phyloP scores from a whole-genome alignment of 495 filamentous ascomycete species.

The Aspergillus cristatus region DNA sequence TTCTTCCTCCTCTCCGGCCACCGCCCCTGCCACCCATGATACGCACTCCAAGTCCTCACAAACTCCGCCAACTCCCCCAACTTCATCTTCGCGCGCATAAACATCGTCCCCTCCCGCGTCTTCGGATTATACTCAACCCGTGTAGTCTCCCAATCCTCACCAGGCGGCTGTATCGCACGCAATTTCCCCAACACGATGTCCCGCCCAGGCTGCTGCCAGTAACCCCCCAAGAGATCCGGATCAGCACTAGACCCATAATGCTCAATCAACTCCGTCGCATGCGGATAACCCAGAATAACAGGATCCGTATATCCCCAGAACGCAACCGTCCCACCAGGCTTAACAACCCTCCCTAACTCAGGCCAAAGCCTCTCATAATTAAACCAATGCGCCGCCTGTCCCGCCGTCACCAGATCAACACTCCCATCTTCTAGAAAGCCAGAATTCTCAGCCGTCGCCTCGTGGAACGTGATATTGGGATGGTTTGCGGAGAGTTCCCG shows the following conservation, averaged over 20 bases:
- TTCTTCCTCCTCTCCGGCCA: background rate
- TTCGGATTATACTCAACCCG: conserved; percentile 50
- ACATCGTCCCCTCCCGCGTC: conserved; percentile 35
- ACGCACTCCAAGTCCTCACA: conserved; percentile 46
- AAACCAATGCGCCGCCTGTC: conserved; percentile 53
- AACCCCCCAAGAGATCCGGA: conserved; percentile 34
- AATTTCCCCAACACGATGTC: conserved; percentile 39
- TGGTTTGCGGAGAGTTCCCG: background rate
- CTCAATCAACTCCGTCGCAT: background rate
- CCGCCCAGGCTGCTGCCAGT: conserved; percentile 54
- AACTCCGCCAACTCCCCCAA: conserved; percentile 48
- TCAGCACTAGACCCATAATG: conserved; percentile 6
- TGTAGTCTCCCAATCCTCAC: conserved; percentile 37
- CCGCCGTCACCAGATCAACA: conserved; percentile 45
- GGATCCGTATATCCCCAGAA: conserved; percentile 30
- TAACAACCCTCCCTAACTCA: conserved; percentile 38
- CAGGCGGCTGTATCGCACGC: conserved; percentile 39
- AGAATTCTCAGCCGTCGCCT: background rate
- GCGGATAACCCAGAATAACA: background rate
- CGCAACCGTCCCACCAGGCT: conserved; percentile 47
- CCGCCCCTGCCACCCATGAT: conserved; percentile 39
- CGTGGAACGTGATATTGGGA: background rate
- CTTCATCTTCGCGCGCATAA: conserved; percentile 42
- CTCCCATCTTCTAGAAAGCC: conserved; percentile 9
- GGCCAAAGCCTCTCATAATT: conserved; percentile 47